Percentiles rank a stretch among this genome's conserved stretches.
Evolutionary conservation across 2,329 filamentous ascomycete species (phyloP).

Genomic region (Botryotinia globosa): DNA sequence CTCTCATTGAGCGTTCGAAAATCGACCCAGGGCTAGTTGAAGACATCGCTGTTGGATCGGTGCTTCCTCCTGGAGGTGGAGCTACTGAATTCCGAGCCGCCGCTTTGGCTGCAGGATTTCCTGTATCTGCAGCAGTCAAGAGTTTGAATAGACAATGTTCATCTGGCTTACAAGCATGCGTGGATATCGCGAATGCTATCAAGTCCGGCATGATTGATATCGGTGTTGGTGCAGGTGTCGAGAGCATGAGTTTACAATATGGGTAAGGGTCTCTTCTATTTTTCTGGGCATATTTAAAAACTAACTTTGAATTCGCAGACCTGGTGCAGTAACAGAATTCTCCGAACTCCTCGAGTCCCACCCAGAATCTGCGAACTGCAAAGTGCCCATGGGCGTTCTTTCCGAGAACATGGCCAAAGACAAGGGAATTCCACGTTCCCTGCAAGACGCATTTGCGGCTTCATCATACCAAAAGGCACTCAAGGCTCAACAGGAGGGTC

Average conservation of each 20-base stretch:
- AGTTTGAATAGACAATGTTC: conserved; percentile 93
- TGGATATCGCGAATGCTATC: conserved; percentile 94
- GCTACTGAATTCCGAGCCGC: conserved; percentile 97
- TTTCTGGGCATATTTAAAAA: no score
- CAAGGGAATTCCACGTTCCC: conserved; percentile 64
- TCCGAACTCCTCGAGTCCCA: conserved; percentile 81
- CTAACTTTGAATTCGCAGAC: conserved; percentile 46
- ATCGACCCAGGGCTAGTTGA: conserved; percentile 88
- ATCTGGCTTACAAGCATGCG: conserved; percentile 85
- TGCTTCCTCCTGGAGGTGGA: conserved; percentile 88
- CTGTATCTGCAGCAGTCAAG: conserved; percentile 78
- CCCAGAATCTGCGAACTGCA: conserved; percentile 87
- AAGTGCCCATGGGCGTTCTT: conserved; percentile 92
- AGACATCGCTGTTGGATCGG: conserved; percentile 87
- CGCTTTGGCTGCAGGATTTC: conserved; percentile 85
- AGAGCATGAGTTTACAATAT: conserved; percentile 94
- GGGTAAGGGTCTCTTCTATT: conserved; percentile 53
- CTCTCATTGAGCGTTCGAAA: conserved; percentile 76
- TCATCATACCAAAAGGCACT: conserved; percentile 85
- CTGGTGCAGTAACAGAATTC: conserved; percentile 86
- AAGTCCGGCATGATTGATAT: conserved; percentile 89
- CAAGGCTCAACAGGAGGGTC: conserved; percentile 80
- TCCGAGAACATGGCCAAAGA: conserved; percentile 95
- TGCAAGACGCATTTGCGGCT: conserved; percentile 94
- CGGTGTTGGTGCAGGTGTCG: conserved; percentile 89